These are phyloP conservation scores for Xylariaceae sp. DNA, from an alignment of 2,329 filamentous ascomycete species.

Conservation along the genomic window DNA sequence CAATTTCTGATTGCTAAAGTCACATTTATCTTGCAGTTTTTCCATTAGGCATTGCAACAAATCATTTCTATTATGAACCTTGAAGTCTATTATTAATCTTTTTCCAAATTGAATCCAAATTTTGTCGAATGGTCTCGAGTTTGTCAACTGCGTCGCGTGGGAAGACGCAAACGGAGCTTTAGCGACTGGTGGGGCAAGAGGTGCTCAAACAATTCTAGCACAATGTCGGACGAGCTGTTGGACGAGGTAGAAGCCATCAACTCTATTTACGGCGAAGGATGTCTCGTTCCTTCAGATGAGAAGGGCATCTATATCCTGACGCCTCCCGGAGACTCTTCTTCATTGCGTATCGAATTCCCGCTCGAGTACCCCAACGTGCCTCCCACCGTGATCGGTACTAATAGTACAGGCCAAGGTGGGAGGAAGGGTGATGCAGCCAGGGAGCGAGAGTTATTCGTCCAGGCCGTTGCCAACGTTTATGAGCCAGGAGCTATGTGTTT, in stretches of 20 bases:
- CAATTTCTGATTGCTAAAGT: too few species aligned
- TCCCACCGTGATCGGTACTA: slow-evolving; percentile 71
- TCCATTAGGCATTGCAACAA: too few species aligned
- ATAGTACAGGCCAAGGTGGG: slow-evolving; percentile 67
- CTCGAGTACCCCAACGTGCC: slow-evolving; percentile 68
- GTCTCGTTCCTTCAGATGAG: slow-evolving; percentile 45
- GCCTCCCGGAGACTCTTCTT: slow-evolving; percentile 58
- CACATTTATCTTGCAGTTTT: too few species aligned
- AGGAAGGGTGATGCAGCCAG: slow-evolving; percentile 68
- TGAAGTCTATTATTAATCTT: too few species aligned
- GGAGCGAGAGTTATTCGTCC: slow-evolving; percentile 64
- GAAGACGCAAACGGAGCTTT: neutral
- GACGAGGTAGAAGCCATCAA: slow-evolving; percentile 82
- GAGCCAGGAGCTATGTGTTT: slow-evolving; percentile 75
- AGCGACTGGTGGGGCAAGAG: too few species aligned
- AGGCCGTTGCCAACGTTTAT: slow-evolving; percentile 65
- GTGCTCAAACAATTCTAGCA: neutral
- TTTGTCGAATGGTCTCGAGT: too few species aligned
- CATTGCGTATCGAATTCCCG: slow-evolving; percentile 65
- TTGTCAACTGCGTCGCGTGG: too few species aligned
- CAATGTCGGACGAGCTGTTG: slow-evolving; percentile 56
- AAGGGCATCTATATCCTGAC: slow-evolving; percentile 56
- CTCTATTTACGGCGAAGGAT: slow-evolving; percentile 73
- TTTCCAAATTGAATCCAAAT: too few species aligned
- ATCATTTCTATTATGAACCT: too few species aligned